Base-by-base conservation (phyloP, 169 alveolate species). In the Cryptosporidium parvum region DNA sequence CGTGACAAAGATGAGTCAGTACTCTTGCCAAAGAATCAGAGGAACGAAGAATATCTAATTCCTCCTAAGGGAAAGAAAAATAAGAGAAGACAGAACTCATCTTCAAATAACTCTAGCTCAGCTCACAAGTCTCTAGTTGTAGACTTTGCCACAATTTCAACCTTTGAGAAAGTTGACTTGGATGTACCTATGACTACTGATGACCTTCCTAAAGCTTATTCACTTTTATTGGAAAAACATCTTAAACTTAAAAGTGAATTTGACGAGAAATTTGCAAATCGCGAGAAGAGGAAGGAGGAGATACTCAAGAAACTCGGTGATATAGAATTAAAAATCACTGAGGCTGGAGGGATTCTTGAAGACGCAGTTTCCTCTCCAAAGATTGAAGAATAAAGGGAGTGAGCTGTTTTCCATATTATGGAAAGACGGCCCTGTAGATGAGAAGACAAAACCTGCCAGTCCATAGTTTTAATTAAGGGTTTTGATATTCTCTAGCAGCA, bases 281-380 rank as follows among this genome's bases (percentile, higher is more conserved):
- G 89, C 8, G 89, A 80, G 56, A 80, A 80, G 31, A 80, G 89
- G 45, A 80, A 80, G 53, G 89, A 80, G 48, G 89, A 80, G 29
- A 80, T 80, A 4, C 29, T 80, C 42, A 80, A 44, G 35, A 59
- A 80, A 52, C 75, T 80, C 37, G 59, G 75, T 14, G 89, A 80
- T 12, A 56, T 80, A 10, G 89, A 80, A 31, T 52, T 58, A 0
- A 80, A 65, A 45, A 80, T 80, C 37, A 59, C 75, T 10, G 89
- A 80, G 18, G 42, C 89, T 18, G 89, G 89, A 26, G 89, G 89
- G 3, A 18, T 80, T 21, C 35, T 65, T 23, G 89, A 80, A 1
- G 89, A 80, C 12, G 8, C 51, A 7, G 39, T 70, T 29, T 29
- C 39, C 51, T 31, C 85, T 58, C 18, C 37, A 21, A 73, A 56